A percentile compares a stretch with the other conserved stretches of the same genome.
Evolutionary conservation across 169 alveolate species (phyloP).

Genomic region (Plasmodium inui): DNA sequence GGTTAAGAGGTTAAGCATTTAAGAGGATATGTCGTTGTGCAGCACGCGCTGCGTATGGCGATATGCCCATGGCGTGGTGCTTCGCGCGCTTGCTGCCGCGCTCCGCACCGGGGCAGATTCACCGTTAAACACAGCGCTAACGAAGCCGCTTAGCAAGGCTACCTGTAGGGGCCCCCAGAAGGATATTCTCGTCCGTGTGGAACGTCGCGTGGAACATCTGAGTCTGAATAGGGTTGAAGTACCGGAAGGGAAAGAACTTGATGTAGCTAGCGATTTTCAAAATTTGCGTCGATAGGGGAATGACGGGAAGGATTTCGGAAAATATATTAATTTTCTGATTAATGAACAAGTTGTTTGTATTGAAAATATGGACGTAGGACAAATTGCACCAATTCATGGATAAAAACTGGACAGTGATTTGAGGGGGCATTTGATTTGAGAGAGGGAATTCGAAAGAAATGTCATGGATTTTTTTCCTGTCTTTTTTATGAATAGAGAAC

Average conservation of each 20-base stretch:
- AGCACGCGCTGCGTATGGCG: background rate
- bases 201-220: slow-evolving; percentile 96
- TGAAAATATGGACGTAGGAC: slow-evolving; percentile 34
- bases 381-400: slow-evolving; percentile 77
- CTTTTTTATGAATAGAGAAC: slow-evolving; percentile 80
- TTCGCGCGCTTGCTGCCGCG: too few relatives aligned
- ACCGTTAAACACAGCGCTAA: background rate
- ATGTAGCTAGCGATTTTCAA: slow-evolving; percentile 86
- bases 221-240: slow-evolving; percentile 96
- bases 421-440: slow-evolving; percentile 78
- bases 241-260: slow-evolving; percentile 81
- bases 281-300: slow-evolving; percentile 83
- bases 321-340: slow-evolving; percentile 52
- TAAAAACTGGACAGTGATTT: slow-evolving; percentile 64
- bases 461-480: slow-evolving; percentile 78
- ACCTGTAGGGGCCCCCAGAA: slow-evolving; percentile 99
- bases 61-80: too few relatives aligned
- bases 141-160: background rate
- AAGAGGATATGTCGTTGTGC: background rate
- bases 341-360: slow-evolving; percentile 63
- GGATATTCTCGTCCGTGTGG: slow-evolving; percentile 96
- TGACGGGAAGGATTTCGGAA: slow-evolving; percentile 38
- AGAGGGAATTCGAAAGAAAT: slow-evolving; percentile 72
- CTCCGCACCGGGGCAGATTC: background rate
- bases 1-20: background rate